Evolutionary conservation across 1,284 basidiomycete species (phyloP), one percentile per base, ranked within the genome.

Genomic region (Thelephora terrestris): DNA sequence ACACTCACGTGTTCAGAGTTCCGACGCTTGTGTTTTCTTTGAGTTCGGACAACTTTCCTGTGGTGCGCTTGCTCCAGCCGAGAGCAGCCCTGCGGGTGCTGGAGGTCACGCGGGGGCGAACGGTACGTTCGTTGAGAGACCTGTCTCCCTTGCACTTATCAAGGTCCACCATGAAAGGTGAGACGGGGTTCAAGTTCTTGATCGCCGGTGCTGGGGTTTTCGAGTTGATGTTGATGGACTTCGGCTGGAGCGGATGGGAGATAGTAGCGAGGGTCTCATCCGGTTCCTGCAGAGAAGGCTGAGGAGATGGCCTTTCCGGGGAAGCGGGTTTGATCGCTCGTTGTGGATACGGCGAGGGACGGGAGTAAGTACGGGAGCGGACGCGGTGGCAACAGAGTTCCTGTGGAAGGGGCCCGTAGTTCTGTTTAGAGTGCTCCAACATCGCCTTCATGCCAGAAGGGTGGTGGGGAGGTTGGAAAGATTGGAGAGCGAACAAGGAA

Each of bases 271-370:
- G 6, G 17, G 17, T 25, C 20, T 42, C 39, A 18, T 42, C 50
- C 47, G 37, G 27, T 47, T 24, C 55, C 46, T 25, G 50, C 38
- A 53, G 55, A 52, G 47, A 57, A n/a, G 56, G 57, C 4, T 53
- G 61, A 12, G 62, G 51, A 3, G 6, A 12, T 32, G 4, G 29
- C 50, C 68, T 64, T 53, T 74, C 64, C 0, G 72, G 70, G 1
- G 74, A 72, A 35, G 68, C 58, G 2, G 70, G 67, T 53, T 71
- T 74, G 47, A 66, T 58, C 3, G 67, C 58, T 27, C 77, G 71
- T 24, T 70, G 64, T 32, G 83, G 83, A 54, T 89, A 87, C 0
- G 85, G 86, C 2, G 81, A 83, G 0, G 81, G 69, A 21, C 85
- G 70, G 36, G 85, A 87, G 20, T 73, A 71, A 0, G 78, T 84